Conservation (phyloP, 805 yeast genomes). For the Aciculoconidium aculeatum region DNA sequence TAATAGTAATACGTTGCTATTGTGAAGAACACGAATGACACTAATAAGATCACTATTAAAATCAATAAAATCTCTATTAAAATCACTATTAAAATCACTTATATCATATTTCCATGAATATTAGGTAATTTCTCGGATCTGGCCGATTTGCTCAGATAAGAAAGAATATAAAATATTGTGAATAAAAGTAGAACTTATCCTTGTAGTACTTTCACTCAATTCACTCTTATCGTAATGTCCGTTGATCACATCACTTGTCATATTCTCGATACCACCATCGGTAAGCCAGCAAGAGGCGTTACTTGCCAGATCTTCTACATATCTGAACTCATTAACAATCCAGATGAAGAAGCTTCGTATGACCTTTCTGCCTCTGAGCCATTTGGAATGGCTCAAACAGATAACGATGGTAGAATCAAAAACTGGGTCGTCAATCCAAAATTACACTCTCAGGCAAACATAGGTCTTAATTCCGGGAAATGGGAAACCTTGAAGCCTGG, state of each 20-base stretch:
- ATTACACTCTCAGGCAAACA: constrained; percentile 6
- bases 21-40: no score
- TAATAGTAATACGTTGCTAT: no score
- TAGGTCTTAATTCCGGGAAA: constrained; percentile 27
- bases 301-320: constrained; percentile 52
- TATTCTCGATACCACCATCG: constrained; percentile 75
- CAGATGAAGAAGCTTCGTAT: constrained; percentile 22
- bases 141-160: no score
- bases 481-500: constrained; percentile 56
- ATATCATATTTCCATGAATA: no score
- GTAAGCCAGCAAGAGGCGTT: constrained; percentile 79
- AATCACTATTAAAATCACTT: no score
- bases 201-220: no score
- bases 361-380: constrained; percentile 27
- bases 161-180: no score
- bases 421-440: constrained; percentile 54
- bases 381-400: constrained; percentile 67
- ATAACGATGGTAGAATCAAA: constrained; percentile 74
- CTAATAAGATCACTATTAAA: no score
- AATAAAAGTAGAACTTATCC: no score
- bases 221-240: constrained; percentile 20
- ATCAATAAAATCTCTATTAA: no score
- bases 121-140: no score
- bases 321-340: constrained; percentile 17
- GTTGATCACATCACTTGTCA: constrained; percentile 79